A percentile compares a stretch with the other conserved stretches of the same genome.
Evolutionary conservation across 2,329 filamentous ascomycete genomes (phyloP).

Genomic region (Hypoxylon sp.): DNA sequence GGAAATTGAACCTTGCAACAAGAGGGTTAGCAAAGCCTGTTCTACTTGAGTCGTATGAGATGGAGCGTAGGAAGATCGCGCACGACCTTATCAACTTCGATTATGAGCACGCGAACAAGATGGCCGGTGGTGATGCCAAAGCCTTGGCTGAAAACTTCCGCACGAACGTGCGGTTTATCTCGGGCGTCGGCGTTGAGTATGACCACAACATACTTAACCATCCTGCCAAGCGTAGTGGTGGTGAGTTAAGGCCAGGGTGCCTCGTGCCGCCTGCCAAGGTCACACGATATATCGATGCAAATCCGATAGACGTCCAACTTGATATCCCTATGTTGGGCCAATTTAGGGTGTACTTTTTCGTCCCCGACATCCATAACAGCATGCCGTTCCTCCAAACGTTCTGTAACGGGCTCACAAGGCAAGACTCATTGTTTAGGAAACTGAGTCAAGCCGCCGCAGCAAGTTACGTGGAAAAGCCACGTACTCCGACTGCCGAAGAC

Average conservation of each 20-base stretch:
- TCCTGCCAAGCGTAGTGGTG: slow-evolving; percentile 57
- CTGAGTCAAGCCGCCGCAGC: slow-evolving; percentile 70
- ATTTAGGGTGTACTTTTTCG: slow-evolving; percentile 81
- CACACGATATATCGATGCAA: slow-evolving; percentile 82
- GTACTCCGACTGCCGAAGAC: slow-evolving; percentile 71
- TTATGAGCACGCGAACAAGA: slow-evolving; percentile 69
- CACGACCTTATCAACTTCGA: slow-evolving; percentile 73
- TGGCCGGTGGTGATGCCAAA: slow-evolving; percentile 72
- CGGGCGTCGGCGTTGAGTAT: slow-evolving; percentile 77
- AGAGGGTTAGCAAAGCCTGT: slow-evolving; percentile 68
- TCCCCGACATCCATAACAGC: slow-evolving; percentile 68
- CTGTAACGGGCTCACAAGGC: slow-evolving; percentile 55
- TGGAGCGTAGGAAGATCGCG: slow-evolving; percentile 74
- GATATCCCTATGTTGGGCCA: slow-evolving; percentile 84
- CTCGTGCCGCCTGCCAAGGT: slow-evolving; percentile 77
- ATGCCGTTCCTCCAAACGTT: slow-evolving; percentile 55
- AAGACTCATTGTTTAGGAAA: slow-evolving; percentile 70
- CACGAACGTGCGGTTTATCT: slow-evolving; percentile 80
- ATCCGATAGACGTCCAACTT: slow-evolving; percentile 82
- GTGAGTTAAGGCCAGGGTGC: slow-evolving; percentile 68
- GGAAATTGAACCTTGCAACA: slow-evolving; percentile 65
- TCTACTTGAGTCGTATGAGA: slow-evolving; percentile 73
- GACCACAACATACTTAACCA: slow-evolving; percentile 66
- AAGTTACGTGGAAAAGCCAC: slow-evolving; percentile 74
- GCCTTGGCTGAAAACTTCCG: slow-evolving; percentile 78